Percentiles rank a stretch among this genome's conserved stretches.
Evolutionary conservation across 2,329 filamentous ascomycete species (phyloP).

Genomic region (Capronia americana): DNA sequence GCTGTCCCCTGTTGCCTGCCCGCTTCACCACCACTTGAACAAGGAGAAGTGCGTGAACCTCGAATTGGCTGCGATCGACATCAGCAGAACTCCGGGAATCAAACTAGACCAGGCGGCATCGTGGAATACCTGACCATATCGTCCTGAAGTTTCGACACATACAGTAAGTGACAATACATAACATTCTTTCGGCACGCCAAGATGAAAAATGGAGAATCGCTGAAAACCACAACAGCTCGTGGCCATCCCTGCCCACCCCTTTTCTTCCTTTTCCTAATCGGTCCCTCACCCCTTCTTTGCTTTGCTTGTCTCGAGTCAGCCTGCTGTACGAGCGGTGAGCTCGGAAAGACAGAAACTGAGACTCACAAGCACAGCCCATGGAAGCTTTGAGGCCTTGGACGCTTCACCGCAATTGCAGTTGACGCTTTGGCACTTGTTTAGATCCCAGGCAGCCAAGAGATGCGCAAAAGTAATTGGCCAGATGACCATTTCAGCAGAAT

Average conservation of each 20-base stretch:
- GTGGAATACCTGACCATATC: not conserved
- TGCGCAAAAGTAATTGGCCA: not conserved
- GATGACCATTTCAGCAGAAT: not conserved
- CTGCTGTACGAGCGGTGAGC: not conserved
- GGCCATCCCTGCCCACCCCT: not conserved
- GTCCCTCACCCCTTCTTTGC: not conserved
- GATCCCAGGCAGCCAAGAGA: not conserved
- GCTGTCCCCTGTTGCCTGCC: not conserved
- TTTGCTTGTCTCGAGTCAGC: not conserved
- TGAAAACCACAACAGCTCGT: not conserved
- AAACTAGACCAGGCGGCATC: not conserved
- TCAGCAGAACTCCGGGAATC: not conserved
- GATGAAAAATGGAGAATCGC: not conserved
- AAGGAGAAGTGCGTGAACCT: not conserved
- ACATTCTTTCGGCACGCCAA: slow-evolving; percentile 2
- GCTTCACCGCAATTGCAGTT: not conserved
- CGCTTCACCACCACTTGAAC: not conserved
- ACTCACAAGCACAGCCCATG: not conserved
- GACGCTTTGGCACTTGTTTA: not conserved
- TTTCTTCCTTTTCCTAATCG: not conserved
- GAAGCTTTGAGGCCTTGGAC: not conserved
- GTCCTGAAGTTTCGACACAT: slow-evolving; percentile 2
- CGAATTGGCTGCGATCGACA: slow-evolving; percentile 1
- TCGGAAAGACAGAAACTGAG: not conserved
- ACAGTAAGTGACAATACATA: slow-evolving; percentile 8